Evolutionary conservation across 306 rosid species (phyloP).

Genomic region (Pachyrhizus erosus): DNA sequence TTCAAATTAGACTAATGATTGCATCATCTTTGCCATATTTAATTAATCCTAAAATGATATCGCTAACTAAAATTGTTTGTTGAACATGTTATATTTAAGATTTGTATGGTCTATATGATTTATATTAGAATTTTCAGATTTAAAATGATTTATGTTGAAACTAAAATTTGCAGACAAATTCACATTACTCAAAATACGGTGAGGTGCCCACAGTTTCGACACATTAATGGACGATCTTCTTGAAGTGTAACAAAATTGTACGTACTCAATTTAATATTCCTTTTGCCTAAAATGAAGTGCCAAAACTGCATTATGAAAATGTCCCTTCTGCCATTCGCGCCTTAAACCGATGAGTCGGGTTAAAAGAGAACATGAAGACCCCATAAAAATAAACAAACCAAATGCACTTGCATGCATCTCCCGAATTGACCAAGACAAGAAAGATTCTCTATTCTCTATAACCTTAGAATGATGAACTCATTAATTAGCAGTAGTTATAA

Average conservation of each 20-base stretch:
- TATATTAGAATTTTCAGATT: neutral
- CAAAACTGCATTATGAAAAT: slow-evolving; percentile 34
- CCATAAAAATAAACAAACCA: slow-evolving; percentile 14
- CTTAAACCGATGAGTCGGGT: slow-evolving; percentile 44
- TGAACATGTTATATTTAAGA: too few species aligned
- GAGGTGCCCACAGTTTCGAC: slow-evolving; percentile 12
- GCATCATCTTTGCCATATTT: neutral
- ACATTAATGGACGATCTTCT: slow-evolving; percentile 3
- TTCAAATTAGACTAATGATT: neutral
- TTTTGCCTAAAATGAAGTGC: slow-evolving; percentile 22
- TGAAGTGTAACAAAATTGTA: neutral
- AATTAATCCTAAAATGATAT: neutral
- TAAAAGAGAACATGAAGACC: slow-evolving; percentile 45
- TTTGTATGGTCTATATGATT: too few species aligned
- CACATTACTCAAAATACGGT: slow-evolving; percentile 12
- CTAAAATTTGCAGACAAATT: neutral
- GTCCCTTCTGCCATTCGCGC: slow-evolving; percentile 30
- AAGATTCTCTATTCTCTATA: slow-evolving; percentile 35
- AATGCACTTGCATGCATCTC: slow-evolving; percentile 25
- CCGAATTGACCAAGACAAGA: slow-evolving; percentile 24
- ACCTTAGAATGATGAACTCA: slow-evolving; percentile 11
- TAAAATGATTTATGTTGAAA: neutral
- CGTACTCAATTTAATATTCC: neutral
- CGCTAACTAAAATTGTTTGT: too few species aligned
- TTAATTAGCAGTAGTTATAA: slow-evolving; percentile 17